These are phyloP conservation scores for Cucurbitaria berberidis DNA, from an alignment of 2,329 filamentous ascomycete genomes.

Conservation along the genomic window DNA sequence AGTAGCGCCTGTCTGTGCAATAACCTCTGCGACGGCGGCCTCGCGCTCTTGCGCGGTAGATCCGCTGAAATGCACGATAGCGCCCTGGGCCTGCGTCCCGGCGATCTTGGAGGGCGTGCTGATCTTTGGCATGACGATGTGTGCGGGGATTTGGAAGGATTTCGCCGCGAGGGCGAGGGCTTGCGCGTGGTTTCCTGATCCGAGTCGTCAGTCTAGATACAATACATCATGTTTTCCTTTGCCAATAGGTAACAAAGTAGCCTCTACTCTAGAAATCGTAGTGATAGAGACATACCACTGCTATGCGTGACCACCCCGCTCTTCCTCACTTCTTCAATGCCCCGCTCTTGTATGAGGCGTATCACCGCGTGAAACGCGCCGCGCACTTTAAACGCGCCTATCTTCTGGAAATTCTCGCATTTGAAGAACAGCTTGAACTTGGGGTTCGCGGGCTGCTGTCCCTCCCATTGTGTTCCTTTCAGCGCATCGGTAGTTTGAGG, in stretches of 20 bases:
- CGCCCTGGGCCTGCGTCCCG: constrained; percentile 79
- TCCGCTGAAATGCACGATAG: constrained; percentile 80
- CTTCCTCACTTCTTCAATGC: constrained; percentile 52
- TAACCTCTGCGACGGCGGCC: constrained; percentile 72
- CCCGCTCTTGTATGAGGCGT: constrained; percentile 66
- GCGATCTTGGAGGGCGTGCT: constrained; percentile 85
- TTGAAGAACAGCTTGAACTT: constrained; percentile 86
- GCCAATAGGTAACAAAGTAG: too few species aligned
- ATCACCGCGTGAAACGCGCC: constrained; percentile 88
- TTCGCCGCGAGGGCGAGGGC: constrained; percentile 85
- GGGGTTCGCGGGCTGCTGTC: constrained; percentile 65
- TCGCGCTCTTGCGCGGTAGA: constrained; percentile 82
- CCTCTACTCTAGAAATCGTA: too few species aligned
- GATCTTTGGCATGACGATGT: constrained; percentile 93
- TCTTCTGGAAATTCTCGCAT: constrained; percentile 89
- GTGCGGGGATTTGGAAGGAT: constrained; percentile 74
- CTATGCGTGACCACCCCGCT: constrained; percentile 89
- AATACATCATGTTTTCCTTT: too few species aligned
- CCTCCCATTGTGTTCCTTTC: constrained; percentile 63
- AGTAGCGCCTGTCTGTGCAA: constrained; percentile 73
- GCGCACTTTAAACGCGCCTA: constrained; percentile 90
- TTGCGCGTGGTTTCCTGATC: constrained; percentile 88
- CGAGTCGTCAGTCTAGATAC: neutral
- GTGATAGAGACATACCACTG: constrained; percentile 68
- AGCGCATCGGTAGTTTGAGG: constrained; percentile 64